A percentile compares a stretch with the other conserved stretches of the same genome.
phyloP scores from a whole-genome alignment of 257 asterid genomes.

The Solanum habrochaites region DNA sequence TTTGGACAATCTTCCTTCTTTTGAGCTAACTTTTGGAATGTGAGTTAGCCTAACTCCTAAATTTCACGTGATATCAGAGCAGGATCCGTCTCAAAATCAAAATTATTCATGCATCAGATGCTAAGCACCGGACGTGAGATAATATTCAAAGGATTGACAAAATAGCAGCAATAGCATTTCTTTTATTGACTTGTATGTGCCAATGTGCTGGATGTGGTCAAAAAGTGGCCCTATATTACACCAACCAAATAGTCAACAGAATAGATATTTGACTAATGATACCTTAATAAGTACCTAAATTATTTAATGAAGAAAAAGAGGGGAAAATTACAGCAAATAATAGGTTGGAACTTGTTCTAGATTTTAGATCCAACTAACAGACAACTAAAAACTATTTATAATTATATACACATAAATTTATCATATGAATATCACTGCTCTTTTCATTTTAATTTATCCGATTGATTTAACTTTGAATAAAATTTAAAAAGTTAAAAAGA shows the following conservation, averaged over 20 bases:
- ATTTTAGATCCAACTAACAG: background rate
- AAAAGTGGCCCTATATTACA: background rate
- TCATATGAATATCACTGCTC: background rate
- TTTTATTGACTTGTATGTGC: background rate
- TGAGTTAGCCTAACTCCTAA: no score
- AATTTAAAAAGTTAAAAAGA: background rate
- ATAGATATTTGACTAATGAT: background rate
- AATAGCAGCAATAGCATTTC: background rate
- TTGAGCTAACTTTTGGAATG: no score
- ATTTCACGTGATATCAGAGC: no score
- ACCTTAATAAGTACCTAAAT: background rate
- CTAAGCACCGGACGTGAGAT: no score
- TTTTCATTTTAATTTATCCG: fast-evolving
- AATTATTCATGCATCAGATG: fast-evolving
- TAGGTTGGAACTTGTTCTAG: background rate
- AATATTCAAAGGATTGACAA: fast-evolving
- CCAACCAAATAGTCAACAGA: background rate
- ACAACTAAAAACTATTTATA: background rate
- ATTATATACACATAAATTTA: background rate
- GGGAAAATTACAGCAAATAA: background rate
- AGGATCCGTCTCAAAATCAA: no score
- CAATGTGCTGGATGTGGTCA: background rate
- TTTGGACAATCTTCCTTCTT: no score
- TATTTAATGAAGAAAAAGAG: background rate
- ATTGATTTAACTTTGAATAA: background rate